phyloP scores from a whole-genome alignment of 345 rosid species.

The Hevea brasiliensis region DNA sequence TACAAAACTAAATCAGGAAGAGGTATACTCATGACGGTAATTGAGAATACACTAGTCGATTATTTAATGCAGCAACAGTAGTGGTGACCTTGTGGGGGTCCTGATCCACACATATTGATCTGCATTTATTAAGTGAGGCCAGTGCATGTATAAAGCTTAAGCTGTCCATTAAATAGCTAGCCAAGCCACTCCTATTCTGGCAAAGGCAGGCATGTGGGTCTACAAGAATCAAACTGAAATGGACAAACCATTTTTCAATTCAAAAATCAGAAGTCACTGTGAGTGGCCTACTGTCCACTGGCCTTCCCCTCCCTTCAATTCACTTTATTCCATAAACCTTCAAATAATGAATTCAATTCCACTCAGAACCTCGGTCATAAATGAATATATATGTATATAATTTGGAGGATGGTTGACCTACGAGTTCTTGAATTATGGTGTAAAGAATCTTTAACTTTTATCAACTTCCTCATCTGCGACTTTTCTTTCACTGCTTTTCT shows the following conservation, averaged over 20 bases:
- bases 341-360: too few species aligned
- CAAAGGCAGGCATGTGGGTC: neutral
- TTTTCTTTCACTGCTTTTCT: slow-evolving; percentile 10
- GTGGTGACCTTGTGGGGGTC: too few species aligned
- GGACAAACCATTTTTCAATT: neutral
- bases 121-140: too few species aligned
- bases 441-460: slow-evolving; percentile 4
- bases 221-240: neutral
- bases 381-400: too few species aligned
- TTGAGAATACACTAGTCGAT: neutral
- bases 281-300: too few species aligned
- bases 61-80: neutral
- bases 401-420: slow-evolving; percentile 10
- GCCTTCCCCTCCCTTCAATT: too few species aligned
- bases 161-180: neutral
- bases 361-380: too few species aligned
- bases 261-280: neutral
- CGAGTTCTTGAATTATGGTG: neutral
- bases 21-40: neutral
- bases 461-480: neutral
- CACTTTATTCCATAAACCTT: too few species aligned
- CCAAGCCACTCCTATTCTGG: too few species aligned
- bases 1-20: neutral
- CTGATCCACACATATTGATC: too few species aligned
- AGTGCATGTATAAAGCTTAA: too few species aligned